Base-by-base conservation (phyloP, 2,329 filamentous ascomycete species). In the Cercospora nicotianae region DNA sequence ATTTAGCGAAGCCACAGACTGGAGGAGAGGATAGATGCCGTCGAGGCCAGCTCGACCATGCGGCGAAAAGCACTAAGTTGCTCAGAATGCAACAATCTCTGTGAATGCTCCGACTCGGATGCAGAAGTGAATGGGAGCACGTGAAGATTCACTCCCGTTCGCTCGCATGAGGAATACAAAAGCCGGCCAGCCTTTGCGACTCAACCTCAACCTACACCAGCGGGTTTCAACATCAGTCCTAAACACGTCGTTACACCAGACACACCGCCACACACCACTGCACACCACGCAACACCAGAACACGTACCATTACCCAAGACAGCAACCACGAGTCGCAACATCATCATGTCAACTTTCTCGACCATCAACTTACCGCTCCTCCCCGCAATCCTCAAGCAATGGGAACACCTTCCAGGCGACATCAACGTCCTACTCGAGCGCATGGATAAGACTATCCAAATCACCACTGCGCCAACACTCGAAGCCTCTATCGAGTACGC, bases 371-470 rank as follows among this genome's bases (percentile, higher is more conserved):
- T 59, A 4, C 18, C 18, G 28, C 55, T 59, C 28, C 28, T 33
- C n/a, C n/a, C 55, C 2, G 31, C 28, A 1, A 18, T 42, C 13
- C 60, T 62, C 18, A 42, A 62, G 42, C 10, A 51, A n/a, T 62
- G 60, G 60, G 36, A 45, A 13, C 13, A 48, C 36, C n/a, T 18
- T 18, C 23, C 26, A 7, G 20, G 20, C 26, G 60, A 62, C 42
- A 62, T 62, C 42, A 62, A 45, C 28, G 26, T 62, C 60, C 18
- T 62, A 42, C 60, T 62, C 60, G 23, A 48, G 39, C 60, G 28
- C 16, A 62, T 42, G 10, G 60, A 48, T 7, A n/a, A 45, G 20
- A 28, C 42, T 6, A 48, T 62, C 60, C 3, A 48, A 2, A 62
- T 62, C 5, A 51, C 6, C 26, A 33, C 18, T 12, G 60, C 20